A percentile compares a stretch with the other conserved stretches of the same genome.
Conservation (phyloP, 2,329 filamentous ascomycete genomes). For the Cordyceps fumosorosea region DNA sequence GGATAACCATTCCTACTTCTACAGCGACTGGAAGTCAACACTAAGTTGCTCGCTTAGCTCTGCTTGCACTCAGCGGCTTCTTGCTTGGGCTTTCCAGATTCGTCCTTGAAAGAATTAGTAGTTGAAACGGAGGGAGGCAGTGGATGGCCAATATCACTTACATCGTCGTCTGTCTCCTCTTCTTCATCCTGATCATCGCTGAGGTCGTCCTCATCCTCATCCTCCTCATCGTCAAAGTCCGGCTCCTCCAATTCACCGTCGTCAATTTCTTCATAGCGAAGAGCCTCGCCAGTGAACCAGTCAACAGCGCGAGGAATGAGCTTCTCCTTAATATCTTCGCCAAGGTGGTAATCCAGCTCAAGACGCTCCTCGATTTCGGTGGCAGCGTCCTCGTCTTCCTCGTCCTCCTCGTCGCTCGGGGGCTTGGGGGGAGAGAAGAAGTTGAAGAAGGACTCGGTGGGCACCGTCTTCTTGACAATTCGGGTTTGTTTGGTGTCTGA, state of each 20-base stretch:
- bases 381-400: conserved; percentile 65
- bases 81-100: conserved; percentile 84
- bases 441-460: conserved; percentile 98
- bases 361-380: conserved; percentile 95
- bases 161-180: conserved; percentile 72
- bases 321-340: conserved; percentile 99
- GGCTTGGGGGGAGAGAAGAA: conserved; percentile 96
- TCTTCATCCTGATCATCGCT: conserved; percentile 81
- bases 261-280: conserved; percentile 90
- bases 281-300: conserved; percentile 98
- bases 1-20: neutral
- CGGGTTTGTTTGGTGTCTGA: conserved; percentile 97
- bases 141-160: conserved; percentile 31
- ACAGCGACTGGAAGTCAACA: neutral
- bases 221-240: conserved; percentile 83
- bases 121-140: neutral
- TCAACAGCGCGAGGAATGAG: conserved; percentile 96
- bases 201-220: conserved; percentile 83
- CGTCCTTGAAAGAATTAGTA: conserved; percentile 52
- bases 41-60: conserved; percentile 50
- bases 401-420: conserved; percentile 62
- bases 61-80: conserved; percentile 95
- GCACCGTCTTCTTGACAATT: conserved; percentile 97
- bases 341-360: conserved; percentile 96
- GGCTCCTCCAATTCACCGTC: conserved; percentile 75